Conservation (phyloP, 805 yeast genomes). For the Myxozyma udenii region DNA sequence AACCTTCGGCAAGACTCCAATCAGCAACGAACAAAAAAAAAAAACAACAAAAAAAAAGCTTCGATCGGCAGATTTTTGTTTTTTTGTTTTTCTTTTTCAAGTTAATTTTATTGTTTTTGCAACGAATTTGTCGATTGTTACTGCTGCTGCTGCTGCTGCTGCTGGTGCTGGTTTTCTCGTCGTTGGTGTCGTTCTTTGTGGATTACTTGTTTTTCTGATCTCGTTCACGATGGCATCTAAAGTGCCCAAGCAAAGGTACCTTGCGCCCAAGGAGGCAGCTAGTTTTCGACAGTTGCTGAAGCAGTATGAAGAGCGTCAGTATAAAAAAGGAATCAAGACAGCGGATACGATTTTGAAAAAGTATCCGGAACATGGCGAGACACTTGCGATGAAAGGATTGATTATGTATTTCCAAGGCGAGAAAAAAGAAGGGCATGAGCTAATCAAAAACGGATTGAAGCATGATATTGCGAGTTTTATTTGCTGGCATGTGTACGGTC, state of each 20-base stretch:
- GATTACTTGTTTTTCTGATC: too few species aligned
- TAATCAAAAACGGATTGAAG: slow-evolving; percentile 58
- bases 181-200: too few species aligned
- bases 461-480: slow-evolving; percentile 63
- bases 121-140: too few species aligned
- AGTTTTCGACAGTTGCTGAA: slow-evolving; percentile 78
- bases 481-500: slow-evolving; percentile 81
- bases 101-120: too few species aligned
- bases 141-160: too few species aligned
- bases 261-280: slow-evolving; percentile 61
- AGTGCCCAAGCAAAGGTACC: slow-evolving; percentile 36
- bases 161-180: too few species aligned
- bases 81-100: too few species aligned
- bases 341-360: slow-evolving; percentile 76
- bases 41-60: too few species aligned
- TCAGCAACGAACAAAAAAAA: too few species aligned
- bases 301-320: slow-evolving; percentile 79
- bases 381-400: slow-evolving; percentile 82
- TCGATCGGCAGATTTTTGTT: too few species aligned
- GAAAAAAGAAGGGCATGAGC: slow-evolving; percentile 59
- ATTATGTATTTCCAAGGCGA: slow-evolving; percentile 56
- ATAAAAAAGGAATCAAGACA: slow-evolving; percentile 76
- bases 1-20: too few species aligned
- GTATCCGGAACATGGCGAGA: slow-evolving; percentile 70
- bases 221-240: too few species aligned